Base-by-base conservation (phyloP, 306 rosid species). In the Sechiopsis laciniata region DNA sequence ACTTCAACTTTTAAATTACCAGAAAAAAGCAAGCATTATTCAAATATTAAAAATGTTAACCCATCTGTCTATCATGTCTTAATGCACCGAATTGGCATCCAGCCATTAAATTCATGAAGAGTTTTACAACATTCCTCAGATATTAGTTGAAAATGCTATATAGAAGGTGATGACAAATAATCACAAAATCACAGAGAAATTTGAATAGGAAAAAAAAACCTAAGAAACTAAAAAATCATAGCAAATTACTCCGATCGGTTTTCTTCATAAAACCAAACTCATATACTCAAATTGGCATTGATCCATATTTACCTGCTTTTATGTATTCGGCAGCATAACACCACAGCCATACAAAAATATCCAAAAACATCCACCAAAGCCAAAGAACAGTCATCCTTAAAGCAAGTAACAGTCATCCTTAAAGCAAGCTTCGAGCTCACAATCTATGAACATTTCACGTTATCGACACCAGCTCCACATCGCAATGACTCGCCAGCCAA, bases 401-500 rank as follows among this genome's bases (percentile, higher is more conserved):
- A n/a, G n/a, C n/a, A n/a, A n/a, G n/a, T n/a, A 14, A 11, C 56
- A 68, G n/a, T 45, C 26, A 54, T 55, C 60, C 50, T 32, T 54
- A 6, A 55, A 35, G 64, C 37, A 72, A 17, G 65, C 55, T 72
- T 72, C 8, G 53, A 72, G 29, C 53, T 32, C 65, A 37, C 37
- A 72, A n/a, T 72, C 63, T 55, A 72, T 72, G 53, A 72, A 72
- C 75, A 72, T 55, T 52, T 71, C 17, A 32, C 26, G 6, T n/a
- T 8, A 71, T 53, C 16, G 54, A 32, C n/a, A 13, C 37, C 62
- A 71, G 51, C 48, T 2, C 20, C 17, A 60, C 74, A 71, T 52
- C 26, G 2, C 24, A 50, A 15, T 24, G 21, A 53, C 48, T 15
- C 22, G 48, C 48, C 48, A 9, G 12, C 59, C 24, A 55, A 56